A percentile compares a stretch with the other conserved stretches of the same genome.
Evolutionary conservation across 352 stramenopile genomes (phyloP).

Genomic region (Halophytophthora polymorphica): DNA sequence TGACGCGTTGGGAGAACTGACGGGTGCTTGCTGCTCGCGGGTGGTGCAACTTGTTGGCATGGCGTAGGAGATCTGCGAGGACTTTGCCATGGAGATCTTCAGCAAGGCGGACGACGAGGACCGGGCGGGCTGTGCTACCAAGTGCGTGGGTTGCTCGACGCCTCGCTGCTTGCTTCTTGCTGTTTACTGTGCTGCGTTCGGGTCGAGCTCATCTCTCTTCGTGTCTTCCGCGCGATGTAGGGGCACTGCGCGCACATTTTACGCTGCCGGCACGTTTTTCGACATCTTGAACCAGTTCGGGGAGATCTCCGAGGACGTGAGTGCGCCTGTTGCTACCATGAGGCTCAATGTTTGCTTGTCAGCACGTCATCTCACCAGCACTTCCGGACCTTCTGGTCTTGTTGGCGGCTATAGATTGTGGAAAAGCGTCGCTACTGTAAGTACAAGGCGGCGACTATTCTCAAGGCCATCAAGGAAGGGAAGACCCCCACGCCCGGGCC

Average conservation of each 20-base stretch:
- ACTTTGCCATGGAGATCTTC: slow-evolving; percentile 93
- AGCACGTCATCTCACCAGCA: background rate
- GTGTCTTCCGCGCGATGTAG: slow-evolving; percentile 23
- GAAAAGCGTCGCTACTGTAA: slow-evolving; percentile 94
- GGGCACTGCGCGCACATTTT: slow-evolving; percentile 94
- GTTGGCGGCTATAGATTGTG: slow-evolving; percentile 41
- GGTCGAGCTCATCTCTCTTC: slow-evolving; percentile 5
- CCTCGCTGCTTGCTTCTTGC: no score
- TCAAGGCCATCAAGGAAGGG: slow-evolving; percentile 95
- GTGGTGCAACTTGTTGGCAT: background rate
- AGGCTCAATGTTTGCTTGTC: slow-evolving; percentile 3
- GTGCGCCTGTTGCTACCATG: slow-evolving; percentile 3
- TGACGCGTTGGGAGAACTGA: background rate
- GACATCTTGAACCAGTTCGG: slow-evolving; percentile 97
- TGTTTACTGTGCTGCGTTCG: background rate
- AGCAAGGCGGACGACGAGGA: slow-evolving; percentile 94
- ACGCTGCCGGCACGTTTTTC: slow-evolving; percentile 95
- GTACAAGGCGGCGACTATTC: slow-evolving; percentile 94
- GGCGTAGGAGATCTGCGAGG: slow-evolving; percentile 73
- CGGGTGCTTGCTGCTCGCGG: background rate
- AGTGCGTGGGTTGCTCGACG: no score
- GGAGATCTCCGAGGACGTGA: slow-evolving; percentile 70
- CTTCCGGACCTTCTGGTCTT: background rate
- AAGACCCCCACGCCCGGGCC: slow-evolving; percentile 76
- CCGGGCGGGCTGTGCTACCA: slow-evolving; percentile 83